Base-by-base conservation (phyloP, 495 filamentous ascomycete species). In the Evernia prunastri region DNA sequence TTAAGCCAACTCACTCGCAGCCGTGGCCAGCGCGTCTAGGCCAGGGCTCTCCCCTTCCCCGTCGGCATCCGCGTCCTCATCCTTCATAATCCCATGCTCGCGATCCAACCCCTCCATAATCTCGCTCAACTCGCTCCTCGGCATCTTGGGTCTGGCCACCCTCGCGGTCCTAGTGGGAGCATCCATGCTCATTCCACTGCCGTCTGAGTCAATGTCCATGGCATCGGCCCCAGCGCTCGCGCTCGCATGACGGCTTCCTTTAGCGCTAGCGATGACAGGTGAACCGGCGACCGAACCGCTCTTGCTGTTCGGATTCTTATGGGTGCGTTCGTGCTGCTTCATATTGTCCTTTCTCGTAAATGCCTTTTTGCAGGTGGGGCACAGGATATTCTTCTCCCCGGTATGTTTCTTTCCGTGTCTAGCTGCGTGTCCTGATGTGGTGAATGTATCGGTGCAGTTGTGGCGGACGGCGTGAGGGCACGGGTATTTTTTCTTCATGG, bases 261-360 rank as follows among this genome's bases (percentile, higher is more conserved):
- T 61, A 29, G 58, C 61, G 47, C 31, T 58, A 4, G 15, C 42
- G 35, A 51, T 61, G 25, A 59, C 59, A 23, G 64, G 64, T 5
- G 58, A 61, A 25, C 59, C 65, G 9, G 64, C 43, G 15, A 57
- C 49, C 15, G 57, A 53, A 33, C 27, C 45, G 17, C 12, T 31
- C 18, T 56, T 59, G 33, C 23, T 36, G 37, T 31, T 64, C 2
- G 67, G 23, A 54, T 56, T 59, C 65, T 79, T 86, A 74, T 97
- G 93, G 1, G 94, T 97, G 57, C 92, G 85, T 59, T 91, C 87
- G 71, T 97, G 93, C 70, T 97, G 93, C 80, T 96, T 96, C 90
- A 97, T 97, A 76, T 97, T 97, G 77, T 97, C 93, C 71, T 94
- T 91, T 53, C 93, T 86, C 8, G 94, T 96, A 71, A 97, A 97